Percentiles rank a stretch among this genome's conserved stretches.
Conservation (phyloP, 1,284 basidiomycete species). For the Tylopilus sp. region DNA sequence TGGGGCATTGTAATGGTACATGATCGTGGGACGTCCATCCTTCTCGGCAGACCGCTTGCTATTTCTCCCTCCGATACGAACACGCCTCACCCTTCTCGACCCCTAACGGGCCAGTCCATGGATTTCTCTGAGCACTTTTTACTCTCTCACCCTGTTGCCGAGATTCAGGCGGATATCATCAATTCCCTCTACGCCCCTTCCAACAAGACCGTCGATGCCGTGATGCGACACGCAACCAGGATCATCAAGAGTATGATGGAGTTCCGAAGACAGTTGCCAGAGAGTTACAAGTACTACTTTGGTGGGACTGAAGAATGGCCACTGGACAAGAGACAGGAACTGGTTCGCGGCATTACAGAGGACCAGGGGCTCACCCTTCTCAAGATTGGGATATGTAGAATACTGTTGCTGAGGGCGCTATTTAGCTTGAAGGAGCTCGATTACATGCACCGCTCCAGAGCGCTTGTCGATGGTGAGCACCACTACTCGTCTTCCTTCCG, state of each 20-base stretch:
- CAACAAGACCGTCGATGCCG: conserved; percentile 59
- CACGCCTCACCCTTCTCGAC: conserved; percentile 64
- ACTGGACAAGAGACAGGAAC: conserved; percentile 56
- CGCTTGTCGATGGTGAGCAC: conserved; percentile 68
- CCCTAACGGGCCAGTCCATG: conserved; percentile 40
- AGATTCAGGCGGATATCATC: conserved; percentile 83
- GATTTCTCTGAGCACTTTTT: conserved; percentile 70
- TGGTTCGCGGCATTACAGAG: conserved; percentile 71
- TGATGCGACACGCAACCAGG: conserved; percentile 71
- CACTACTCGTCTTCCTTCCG: background rate
- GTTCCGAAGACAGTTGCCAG: conserved; percentile 63
- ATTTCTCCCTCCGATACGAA: conserved; percentile 76
- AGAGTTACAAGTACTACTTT: conserved; percentile 70
- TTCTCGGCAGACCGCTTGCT: conserved; percentile 78
- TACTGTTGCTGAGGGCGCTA: conserved; percentile 69
- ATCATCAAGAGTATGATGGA: conserved; percentile 73
- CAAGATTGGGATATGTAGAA: conserved; percentile 77
- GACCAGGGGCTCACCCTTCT: conserved; percentile 76
- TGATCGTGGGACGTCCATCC: conserved; percentile 79
- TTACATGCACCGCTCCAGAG: conserved; percentile 61
- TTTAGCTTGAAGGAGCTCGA: conserved; percentile 72
- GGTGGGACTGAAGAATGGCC: conserved; percentile 71
- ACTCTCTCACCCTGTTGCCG: conserved; percentile 64
- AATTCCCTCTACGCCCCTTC: conserved; percentile 76
- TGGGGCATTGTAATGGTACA: conserved; percentile 81